A percentile compares a stretch with the other conserved stretches of the same genome.
These are phyloP conservation scores for Zhuliangozyma blackwelliae DNA, from an alignment of 1,139 yeast genomes.

Conservation along the genomic window DNA sequence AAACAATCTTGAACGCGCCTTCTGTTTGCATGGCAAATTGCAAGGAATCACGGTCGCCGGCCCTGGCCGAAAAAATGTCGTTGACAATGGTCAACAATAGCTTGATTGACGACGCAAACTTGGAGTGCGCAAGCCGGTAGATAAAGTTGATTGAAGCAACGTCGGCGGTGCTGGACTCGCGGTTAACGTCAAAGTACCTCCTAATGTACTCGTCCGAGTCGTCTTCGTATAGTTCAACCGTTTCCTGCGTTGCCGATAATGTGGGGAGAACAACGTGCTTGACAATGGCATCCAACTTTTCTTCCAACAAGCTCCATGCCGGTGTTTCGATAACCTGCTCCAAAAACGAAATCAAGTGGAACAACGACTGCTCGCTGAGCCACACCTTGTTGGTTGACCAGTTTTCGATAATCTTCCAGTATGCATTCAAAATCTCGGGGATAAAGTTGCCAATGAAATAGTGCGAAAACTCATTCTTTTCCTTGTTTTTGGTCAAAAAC, in stretches of 20 bases:
- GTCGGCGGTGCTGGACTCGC: conserved; percentile 73
- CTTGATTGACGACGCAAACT: conserved; percentile 42
- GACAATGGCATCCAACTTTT: conserved; percentile 55
- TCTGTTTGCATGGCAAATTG: conserved; percentile 40
- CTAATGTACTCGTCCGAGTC: conserved; percentile 74
- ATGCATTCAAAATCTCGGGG: conserved; percentile 57
- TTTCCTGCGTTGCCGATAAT: conserved; percentile 50
- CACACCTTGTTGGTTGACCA: conserved; percentile 58
- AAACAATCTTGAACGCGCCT: conserved; percentile 48
- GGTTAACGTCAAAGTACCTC: conserved; percentile 63
- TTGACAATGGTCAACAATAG: conserved; percentile 45
- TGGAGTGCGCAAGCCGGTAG: conserved; percentile 43
- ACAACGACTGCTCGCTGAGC: conserved; percentile 58
- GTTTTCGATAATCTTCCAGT: conserved; percentile 54
- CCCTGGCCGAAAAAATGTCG: conserved; percentile 45
- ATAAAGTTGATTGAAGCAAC: conserved; percentile 78
- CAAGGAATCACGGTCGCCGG: conserved; percentile 25
- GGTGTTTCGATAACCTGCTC: conserved; percentile 57
- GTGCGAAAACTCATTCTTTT: conserved; percentile 37
- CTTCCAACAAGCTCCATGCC: conserved; percentile 51
- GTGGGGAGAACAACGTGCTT: conserved; percentile 62
- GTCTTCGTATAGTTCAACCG: conserved; percentile 62
- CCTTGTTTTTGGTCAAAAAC: conserved; percentile 32
- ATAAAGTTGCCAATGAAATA: conserved; percentile 50
- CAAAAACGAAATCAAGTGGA: conserved; percentile 59